phyloP scores from a whole-genome alignment of 2,329 filamentous ascomycete species.

The Elsinoe ampelina region DNA sequence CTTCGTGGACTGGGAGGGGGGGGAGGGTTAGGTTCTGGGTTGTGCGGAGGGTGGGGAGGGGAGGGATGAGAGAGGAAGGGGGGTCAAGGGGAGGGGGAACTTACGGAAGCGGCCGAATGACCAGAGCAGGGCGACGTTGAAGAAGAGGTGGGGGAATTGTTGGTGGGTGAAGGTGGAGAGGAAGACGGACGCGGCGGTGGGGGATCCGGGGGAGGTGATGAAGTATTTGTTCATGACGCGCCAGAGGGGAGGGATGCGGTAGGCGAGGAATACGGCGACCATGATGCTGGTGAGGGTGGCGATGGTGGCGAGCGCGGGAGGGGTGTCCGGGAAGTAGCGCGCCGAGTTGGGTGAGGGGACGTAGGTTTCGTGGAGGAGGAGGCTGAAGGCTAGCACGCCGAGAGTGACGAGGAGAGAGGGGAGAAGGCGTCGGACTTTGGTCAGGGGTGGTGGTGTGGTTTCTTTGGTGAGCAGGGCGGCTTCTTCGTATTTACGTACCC shows the following conservation, averaged over 20 bases:
- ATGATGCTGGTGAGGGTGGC: slow-evolving; percentile 53
- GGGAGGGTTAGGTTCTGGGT: no score
- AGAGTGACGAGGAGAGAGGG: slow-evolving; percentile 35
- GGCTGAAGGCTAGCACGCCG: slow-evolving; percentile 31
- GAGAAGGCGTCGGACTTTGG: slow-evolving; percentile 34
- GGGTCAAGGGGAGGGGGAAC: slow-evolving; percentile 12
- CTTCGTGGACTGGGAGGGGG: slow-evolving; percentile 49
- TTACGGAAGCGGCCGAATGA: slow-evolving; percentile 53
- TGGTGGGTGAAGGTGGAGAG: slow-evolving; percentile 64
- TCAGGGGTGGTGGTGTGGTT: slow-evolving; percentile 25
- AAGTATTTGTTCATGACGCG: slow-evolving; percentile 58
- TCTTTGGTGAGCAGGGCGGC: slow-evolving; percentile 27
- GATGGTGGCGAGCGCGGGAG: slow-evolving; percentile 57
- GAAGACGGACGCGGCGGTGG: slow-evolving; percentile 52
- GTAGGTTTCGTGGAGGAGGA: slow-evolving; percentile 39
- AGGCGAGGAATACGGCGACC: slow-evolving; percentile 45
- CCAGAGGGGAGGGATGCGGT: slow-evolving; percentile 59
- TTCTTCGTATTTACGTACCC: slow-evolving; percentile 31
- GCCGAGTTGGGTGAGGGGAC: slow-evolving; percentile 40
- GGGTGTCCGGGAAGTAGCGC: slow-evolving; percentile 51
- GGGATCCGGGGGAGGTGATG: slow-evolving; percentile 54
- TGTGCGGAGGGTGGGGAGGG: no score
- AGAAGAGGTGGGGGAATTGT: slow-evolving; percentile 47
- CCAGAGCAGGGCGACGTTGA: slow-evolving; percentile 58
- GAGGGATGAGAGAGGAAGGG: no score